Conservation (phyloP, 345 rosid genomes). For the Trapa incisa region DNA sequence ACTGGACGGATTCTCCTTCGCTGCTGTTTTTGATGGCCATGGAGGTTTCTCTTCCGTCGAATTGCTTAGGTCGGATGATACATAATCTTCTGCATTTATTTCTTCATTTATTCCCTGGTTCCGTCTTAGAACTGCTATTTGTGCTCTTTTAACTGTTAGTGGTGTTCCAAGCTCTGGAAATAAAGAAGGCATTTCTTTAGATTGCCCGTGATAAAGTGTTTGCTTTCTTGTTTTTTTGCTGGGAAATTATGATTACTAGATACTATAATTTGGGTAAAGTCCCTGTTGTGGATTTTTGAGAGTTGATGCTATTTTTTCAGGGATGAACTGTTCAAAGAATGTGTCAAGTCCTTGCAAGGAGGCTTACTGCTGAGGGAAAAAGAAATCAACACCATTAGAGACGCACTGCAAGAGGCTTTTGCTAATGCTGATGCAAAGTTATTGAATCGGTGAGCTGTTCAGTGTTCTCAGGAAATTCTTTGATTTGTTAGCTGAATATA, state of each 20-base stretch:
- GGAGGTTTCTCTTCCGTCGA: constrained; percentile 65
- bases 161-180: neutral
- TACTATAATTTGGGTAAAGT: neutral
- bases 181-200: neutral
- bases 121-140: too few relatives aligned
- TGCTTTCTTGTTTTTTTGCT: neutral
- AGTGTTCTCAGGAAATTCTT: neutral
- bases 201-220: neutral
- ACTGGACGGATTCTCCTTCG: constrained; percentile 69
- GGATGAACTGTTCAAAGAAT: constrained; percentile 84
- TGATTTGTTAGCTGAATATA: neutral
- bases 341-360: constrained; percentile 55
- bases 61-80: constrained; percentile 45
- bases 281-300: neutral
- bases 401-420: constrained; percentile 52
- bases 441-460: constrained; percentile 42
- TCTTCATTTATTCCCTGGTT: neutral
- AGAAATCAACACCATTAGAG: constrained; percentile 31
- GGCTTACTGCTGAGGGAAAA: constrained; percentile 56
- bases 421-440: constrained; percentile 52
- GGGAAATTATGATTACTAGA: neutral
- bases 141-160: too few relatives aligned
- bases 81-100: neutral
- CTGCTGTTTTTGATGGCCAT: constrained; percentile 87
- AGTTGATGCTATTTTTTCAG: constrained; percentile 21